Evolutionary conservation across 306 rosid species (phyloP), one percentile per base, ranked within the genome.

Genomic region (Crotalaria pallida): DNA sequence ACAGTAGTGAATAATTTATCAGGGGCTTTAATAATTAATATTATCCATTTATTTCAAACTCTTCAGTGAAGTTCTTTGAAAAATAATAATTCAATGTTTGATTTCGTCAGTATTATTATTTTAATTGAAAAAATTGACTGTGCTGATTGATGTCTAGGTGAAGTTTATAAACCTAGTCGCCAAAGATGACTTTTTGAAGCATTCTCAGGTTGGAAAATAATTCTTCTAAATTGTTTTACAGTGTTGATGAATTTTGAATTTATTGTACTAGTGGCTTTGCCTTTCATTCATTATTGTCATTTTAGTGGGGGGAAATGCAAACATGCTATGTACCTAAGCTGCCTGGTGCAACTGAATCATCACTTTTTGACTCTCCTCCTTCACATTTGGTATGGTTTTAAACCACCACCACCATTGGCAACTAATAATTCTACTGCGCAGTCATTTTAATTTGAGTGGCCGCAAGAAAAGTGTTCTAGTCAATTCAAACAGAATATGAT

Each of bases 141-240:
- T n/a, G n/a, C n/a, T n/a, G n/a, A n/a, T n/a, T n/a, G n/a, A n/a
- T n/a, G n/a, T n/a, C n/a, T n/a, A n/a, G n/a, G n/a, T n/a, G n/a
- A n/a, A n/a, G n/a, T n/a, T n/a, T n/a, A n/a, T n/a, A n/a, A n/a
- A 8, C 26, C 23, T 6, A 51, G 67, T 55, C 21, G 79, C 72
- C 79, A 65, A 55, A 21, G 24, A 19, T 33, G 79, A 75, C 79
- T 55, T 56, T 74, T 27, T 18, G 58, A 55, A 16, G 18, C 56
- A 51, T 43, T 27, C n/a, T 13, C 6, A 47, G 1, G 17, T n/a
- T 47, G 58, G 38, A 48, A 61, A 59, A 31, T 12, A 45, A 44
- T 58, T 58, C 26, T 29, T 49, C 34, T 10, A 0, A 29, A 31
- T 43, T 5, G 75, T 69, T 40, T 26, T 23, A 2, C n/a, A 17